phyloP scores from a whole-genome alignment of 2,329 filamentous ascomycete species.

The Daldinia sp. region DNA sequence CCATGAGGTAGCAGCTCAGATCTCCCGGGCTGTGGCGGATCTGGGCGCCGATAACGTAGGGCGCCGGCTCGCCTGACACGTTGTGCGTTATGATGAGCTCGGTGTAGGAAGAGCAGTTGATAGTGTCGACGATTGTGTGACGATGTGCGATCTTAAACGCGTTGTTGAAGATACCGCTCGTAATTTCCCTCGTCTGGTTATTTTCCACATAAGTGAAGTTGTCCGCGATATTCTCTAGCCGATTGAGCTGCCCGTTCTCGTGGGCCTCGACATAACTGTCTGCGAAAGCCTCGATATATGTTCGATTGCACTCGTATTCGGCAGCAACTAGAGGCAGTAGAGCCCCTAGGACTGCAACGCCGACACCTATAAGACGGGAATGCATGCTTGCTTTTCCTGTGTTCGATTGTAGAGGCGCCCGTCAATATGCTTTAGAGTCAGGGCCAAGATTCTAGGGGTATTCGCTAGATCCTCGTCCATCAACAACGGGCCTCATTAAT shows the following conservation, averaged over 20 bases:
- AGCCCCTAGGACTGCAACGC: constrained; percentile 17
- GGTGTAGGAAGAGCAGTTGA: constrained; percentile 45
- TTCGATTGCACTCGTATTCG: constrained; percentile 43
- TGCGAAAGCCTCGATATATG: constrained; percentile 39
- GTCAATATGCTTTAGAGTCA: not conserved
- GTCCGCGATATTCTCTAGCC: constrained; percentile 35
- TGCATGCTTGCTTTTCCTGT: constrained; percentile 13
- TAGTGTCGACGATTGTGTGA: constrained; percentile 45
- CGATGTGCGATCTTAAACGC: constrained; percentile 42
- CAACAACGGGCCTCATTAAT: not conserved
- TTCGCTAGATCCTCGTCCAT: not conserved
- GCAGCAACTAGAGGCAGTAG: constrained; percentile 26
- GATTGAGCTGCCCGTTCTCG: constrained; percentile 33
- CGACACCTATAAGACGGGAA: constrained; percentile 13
- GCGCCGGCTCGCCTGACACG: constrained; percentile 28
- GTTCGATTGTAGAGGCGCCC: not conserved
- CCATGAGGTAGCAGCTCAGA: constrained; percentile 44
- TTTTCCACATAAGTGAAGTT: constrained; percentile 46
- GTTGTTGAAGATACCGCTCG: constrained; percentile 39
- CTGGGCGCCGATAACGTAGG: constrained; percentile 49
- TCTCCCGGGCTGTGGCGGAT: constrained; percentile 44
- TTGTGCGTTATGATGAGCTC: constrained; percentile 42
- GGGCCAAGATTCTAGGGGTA: not conserved
- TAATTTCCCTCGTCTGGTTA: constrained; percentile 43
- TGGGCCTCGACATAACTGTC: constrained; percentile 41